Conservation (phyloP, 2,329 filamentous ascomycete species). For the Penicillium freii region DNA sequence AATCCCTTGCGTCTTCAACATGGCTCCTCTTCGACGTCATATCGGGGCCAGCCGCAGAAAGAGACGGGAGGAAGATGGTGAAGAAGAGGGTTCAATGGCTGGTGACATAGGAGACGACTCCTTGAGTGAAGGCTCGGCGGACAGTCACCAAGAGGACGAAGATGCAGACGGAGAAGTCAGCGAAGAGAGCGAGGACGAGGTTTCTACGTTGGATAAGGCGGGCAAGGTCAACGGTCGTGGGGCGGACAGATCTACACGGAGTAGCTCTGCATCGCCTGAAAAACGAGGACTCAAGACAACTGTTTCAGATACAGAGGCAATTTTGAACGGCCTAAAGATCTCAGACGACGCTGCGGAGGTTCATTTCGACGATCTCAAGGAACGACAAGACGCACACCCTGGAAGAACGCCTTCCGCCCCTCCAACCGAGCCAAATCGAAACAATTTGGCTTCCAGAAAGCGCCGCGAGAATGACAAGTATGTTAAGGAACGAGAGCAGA, state of each 20-base stretch:
- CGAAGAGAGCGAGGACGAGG: constrained; percentile 55
- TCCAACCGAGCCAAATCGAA: constrained; percentile 44
- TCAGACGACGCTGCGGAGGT: constrained; percentile 46
- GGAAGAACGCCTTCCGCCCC: constrained; percentile 43
- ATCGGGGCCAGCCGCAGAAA: constrained; percentile 47
- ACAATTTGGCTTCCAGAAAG: constrained; percentile 66
- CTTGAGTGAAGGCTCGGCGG: constrained; percentile 59
- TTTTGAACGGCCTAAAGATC: constrained; percentile 59
- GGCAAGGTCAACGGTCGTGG: constrained; percentile 31
- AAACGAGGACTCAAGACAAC: constrained; percentile 39
- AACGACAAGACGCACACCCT: constrained; percentile 27
- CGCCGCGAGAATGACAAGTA: constrained; percentile 89
- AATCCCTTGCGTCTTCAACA: constrained; percentile 20
- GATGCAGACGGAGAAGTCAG: constrained; percentile 60
- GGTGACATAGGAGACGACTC: constrained; percentile 60
- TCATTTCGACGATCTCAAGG: constrained; percentile 51
- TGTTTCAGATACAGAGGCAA: constrained; percentile 58
- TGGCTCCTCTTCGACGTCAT: constrained; percentile 46
- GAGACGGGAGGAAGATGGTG: constrained; percentile 49
- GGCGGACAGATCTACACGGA: constrained; percentile 29
- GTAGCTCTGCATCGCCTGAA: constrained; percentile 34
- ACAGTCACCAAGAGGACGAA: constrained; percentile 58
- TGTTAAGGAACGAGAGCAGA: constrained; percentile 79
- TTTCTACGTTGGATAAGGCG: constrained; percentile 28
- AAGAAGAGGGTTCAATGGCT: constrained; percentile 50